These are phyloP conservation scores for Ceratocystis cubensis DNA, from an alignment of 2,329 filamentous ascomycete species.

Conservation along the genomic window DNA sequence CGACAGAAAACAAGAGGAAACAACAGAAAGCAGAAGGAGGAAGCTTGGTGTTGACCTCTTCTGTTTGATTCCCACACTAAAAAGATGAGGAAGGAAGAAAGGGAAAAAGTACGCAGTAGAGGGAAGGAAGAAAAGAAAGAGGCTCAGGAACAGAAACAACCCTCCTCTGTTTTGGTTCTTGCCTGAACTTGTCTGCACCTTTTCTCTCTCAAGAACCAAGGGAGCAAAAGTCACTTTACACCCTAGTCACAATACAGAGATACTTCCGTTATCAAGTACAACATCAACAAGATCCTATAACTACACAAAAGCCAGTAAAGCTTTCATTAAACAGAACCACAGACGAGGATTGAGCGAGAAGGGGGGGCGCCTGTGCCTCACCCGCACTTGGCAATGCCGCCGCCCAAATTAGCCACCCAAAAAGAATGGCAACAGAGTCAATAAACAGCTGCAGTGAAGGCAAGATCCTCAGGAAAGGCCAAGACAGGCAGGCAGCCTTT, in stretches of 20 bases:
- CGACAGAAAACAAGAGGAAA: neutral
- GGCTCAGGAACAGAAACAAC: neutral
- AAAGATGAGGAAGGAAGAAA: neutral
- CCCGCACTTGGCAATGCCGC: neutral
- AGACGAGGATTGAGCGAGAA: conserved; percentile 2
- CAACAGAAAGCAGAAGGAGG: neutral
- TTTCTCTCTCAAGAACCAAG: neutral
- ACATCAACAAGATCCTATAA: too few species aligned
- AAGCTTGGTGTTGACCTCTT: neutral
- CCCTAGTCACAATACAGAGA: neutral
- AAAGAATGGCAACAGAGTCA: too few species aligned
- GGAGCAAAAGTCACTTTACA: neutral
- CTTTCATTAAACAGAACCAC: neutral
- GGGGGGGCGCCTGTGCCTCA: conserved; percentile 2
- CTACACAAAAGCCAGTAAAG: neutral
- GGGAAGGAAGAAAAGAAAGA: neutral
- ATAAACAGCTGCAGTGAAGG: too few species aligned
- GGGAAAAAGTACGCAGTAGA: neutral
- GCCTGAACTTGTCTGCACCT: neutral
- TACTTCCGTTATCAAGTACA: neutral
- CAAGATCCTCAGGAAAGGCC: neutral
- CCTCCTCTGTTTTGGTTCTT: neutral
- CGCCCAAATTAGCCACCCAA: neutral
- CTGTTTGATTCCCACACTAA: neutral
- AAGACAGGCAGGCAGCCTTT: neutral